A percentile compares a stretch with the other conserved stretches of the same genome.
phyloP scores from a whole-genome alignment of 306 rosid genomes.

The Cicer bijugum region DNA sequence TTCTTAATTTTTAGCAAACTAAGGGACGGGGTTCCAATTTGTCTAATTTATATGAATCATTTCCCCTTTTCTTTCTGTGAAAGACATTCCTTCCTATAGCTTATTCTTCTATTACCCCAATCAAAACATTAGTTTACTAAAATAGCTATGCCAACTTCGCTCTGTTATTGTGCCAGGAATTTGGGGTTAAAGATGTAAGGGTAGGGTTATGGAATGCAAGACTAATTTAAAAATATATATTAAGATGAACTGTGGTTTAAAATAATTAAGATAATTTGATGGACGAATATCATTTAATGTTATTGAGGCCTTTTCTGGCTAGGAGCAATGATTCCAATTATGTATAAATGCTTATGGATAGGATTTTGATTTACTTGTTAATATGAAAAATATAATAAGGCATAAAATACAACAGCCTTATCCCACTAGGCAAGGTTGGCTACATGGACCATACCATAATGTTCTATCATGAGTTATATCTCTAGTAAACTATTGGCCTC shows the following conservation, averaged over 20 bases:
- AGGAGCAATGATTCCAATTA: background rate
- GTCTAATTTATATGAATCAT: constrained; percentile 17
- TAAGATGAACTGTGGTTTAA: constrained; percentile 12
- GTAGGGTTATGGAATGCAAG: constrained; percentile 26
- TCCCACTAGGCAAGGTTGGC: too few species aligned
- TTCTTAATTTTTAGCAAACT: background rate
- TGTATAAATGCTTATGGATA: too few species aligned
- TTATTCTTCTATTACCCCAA: background rate
- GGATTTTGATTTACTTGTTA: background rate
- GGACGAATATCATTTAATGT: constrained; percentile 9
- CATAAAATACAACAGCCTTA: background rate
- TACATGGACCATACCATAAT: background rate
- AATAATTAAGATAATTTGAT: constrained; percentile 16
- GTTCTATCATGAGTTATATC: background rate
- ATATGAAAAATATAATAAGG: background rate
- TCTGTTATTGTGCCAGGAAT: constrained; percentile 8
- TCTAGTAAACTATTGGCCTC: background rate
- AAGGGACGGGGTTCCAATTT: background rate
- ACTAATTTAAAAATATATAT: background rate
- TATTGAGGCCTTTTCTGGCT: background rate
- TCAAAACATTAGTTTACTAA: constrained; percentile 4
- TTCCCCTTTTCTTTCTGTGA: background rate
- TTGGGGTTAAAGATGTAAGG: constrained; percentile 15
- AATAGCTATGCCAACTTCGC: constrained; percentile 16
- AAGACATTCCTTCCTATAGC: background rate